Percentiles rank a stretch among this genome's conserved stretches.
Evolutionary conservation across 2,329 filamentous ascomycete species (phyloP).

Genomic region (Pseudophaeomoniella oleicola): DNA sequence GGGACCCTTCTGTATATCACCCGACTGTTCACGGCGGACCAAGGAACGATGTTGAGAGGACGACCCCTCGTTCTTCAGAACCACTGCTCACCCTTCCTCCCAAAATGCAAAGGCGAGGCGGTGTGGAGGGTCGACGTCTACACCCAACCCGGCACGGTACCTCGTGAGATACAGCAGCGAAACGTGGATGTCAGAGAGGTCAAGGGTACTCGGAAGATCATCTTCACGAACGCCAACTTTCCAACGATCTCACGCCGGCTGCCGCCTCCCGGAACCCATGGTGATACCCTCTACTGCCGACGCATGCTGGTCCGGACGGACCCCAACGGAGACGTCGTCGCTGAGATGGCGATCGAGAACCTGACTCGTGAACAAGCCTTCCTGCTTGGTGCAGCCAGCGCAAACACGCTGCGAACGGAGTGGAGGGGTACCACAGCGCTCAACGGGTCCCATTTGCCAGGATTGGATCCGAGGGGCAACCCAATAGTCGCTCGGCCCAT

Average conservation of each 20-base stretch:
- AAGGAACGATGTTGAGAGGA: neutral
- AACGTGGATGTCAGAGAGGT: constrained; percentile 29
- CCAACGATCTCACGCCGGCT: neutral
- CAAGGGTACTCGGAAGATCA: constrained; percentile 26
- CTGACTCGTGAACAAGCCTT: constrained; percentile 18
- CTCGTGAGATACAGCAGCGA: constrained; percentile 5
- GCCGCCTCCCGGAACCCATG: neutral
- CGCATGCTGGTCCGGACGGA: constrained; percentile 15
- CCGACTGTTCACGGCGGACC: neutral
- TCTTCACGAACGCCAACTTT: constrained; percentile 38
- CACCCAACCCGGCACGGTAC: neutral
- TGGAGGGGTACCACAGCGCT: constrained; percentile 20
- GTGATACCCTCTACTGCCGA: constrained; percentile 18
- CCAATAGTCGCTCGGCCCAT: too few species aligned
- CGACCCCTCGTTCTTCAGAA: neutral
- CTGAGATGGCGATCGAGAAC: constrained; percentile 6
- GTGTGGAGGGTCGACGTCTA: neutral
- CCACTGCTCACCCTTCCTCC: neutral
- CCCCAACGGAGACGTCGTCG: constrained; percentile 12
- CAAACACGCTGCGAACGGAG: constrained; percentile 11
- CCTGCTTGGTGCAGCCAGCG: constrained; percentile 4
- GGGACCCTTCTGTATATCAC: neutral
- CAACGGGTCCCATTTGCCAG: constrained; percentile 17
- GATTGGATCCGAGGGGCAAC: constrained; percentile 6
- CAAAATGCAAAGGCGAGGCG: neutral